These are phyloP conservation scores for Aspergillus campestris DNA, from an alignment of 495 filamentous ascomycete species.

Conservation along the genomic window DNA sequence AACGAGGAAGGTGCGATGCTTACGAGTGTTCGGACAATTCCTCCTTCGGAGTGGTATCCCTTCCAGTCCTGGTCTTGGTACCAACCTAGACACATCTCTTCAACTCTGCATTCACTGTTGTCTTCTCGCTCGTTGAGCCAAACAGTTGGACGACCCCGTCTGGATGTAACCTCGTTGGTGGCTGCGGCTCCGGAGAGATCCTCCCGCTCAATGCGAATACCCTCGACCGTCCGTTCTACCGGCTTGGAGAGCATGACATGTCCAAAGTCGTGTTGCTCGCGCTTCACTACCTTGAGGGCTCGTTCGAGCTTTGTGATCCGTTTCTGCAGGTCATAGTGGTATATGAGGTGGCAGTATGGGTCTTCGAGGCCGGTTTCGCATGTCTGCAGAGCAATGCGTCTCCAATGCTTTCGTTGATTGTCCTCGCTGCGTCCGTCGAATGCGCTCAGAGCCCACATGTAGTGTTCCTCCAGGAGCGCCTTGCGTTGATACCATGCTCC, in stretches of 20 bases:
- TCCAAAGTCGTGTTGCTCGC: constrained; percentile 87
- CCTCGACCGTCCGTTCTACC: constrained; percentile 62
- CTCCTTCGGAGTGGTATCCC: constrained; percentile 87
- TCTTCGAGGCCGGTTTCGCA: constrained; percentile 86
- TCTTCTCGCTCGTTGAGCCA: constrained; percentile 73
- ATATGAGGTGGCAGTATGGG: constrained; percentile 77
- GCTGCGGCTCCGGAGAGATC: constrained; percentile 15
- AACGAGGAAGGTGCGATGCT: background rate
- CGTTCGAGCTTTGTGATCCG: constrained; percentile 84
- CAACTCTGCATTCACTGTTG: constrained; percentile 68
- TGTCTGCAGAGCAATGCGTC: constrained; percentile 64
- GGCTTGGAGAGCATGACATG: constrained; percentile 71
- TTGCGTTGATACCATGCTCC: constrained; percentile 96
- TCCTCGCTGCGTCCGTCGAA: constrained; percentile 46
- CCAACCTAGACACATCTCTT: constrained; percentile 84
- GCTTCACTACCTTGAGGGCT: constrained; percentile 69
- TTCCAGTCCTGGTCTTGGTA: constrained; percentile 85
- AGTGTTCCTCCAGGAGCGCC: constrained; percentile 89
- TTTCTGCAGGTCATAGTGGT: constrained; percentile 92
- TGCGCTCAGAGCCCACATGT: constrained; percentile 62
- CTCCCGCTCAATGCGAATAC: constrained; percentile 62
- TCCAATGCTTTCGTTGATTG: constrained; percentile 75
- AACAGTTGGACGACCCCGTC: constrained; percentile 63
- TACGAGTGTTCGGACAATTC: constrained; percentile 76
- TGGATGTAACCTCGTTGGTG: constrained; percentile 17